A percentile compares a stretch with the other conserved stretches of the same genome.
phyloP scores from a whole-genome alignment of 2,329 filamentous ascomycete species.

The Paecilomyces formosus region DNA sequence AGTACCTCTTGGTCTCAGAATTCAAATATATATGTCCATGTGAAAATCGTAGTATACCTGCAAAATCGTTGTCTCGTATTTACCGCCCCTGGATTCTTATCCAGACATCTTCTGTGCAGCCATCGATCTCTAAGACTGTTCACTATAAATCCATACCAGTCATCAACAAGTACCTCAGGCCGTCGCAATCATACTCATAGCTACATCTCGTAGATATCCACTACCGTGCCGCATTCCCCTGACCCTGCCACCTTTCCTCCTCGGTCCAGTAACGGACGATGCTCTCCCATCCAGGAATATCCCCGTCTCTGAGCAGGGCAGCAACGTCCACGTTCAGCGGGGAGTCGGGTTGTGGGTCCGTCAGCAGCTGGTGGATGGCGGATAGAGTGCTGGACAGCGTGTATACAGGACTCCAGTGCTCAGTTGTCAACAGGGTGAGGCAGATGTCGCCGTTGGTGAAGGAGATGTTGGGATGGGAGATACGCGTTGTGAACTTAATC shows the following conservation, averaged over 20 bases:
- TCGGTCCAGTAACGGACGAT: constrained; percentile 41
- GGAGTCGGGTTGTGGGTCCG: constrained; percentile 38
- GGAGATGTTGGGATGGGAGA: constrained; percentile 76
- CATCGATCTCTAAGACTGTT: not conserved
- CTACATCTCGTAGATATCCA: not conserved
- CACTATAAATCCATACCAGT: not conserved
- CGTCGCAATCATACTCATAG: not conserved
- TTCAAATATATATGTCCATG: not conserved
- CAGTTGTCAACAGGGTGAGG: constrained; percentile 68
- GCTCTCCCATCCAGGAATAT: constrained; percentile 38
- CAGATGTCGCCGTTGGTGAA: constrained; percentile 82
- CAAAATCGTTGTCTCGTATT: not conserved
- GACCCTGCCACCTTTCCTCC: constrained; percentile 39
- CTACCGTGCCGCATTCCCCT: constrained; percentile 8
- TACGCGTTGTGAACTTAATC: constrained; percentile 73
- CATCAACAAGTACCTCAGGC: not conserved
- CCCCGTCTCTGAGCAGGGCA: constrained; percentile 37
- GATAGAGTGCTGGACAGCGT: constrained; percentile 52
- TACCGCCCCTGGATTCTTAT: not conserved
- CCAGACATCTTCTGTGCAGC: not conserved
- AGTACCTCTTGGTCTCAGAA: not conserved
- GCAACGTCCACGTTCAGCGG: constrained; percentile 44
- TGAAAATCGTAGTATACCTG: not conserved
- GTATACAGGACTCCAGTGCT: constrained; percentile 79
- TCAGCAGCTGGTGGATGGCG: constrained; percentile 41